Conservation (phyloP, 257 asterid genomes). For the Capsicum rhomboideum region DNA sequence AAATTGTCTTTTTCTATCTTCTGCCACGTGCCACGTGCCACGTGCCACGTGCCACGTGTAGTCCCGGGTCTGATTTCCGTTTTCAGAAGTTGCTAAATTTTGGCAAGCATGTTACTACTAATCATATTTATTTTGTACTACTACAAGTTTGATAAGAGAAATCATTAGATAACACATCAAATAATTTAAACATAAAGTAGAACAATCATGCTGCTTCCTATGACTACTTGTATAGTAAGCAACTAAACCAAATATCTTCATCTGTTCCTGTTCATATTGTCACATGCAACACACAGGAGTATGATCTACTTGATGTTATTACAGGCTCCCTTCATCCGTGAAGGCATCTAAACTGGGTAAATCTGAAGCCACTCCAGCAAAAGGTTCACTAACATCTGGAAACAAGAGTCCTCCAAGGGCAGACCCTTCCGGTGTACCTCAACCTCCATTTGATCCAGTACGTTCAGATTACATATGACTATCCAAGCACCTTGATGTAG, state of each 20-base stretch:
- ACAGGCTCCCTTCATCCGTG: constrained; percentile 56
- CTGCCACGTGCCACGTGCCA: neutral
- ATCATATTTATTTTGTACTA: neutral
- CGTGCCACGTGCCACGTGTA: neutral
- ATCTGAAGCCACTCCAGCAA: constrained; percentile 64
- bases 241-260: neutral
- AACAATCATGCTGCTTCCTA: neutral
- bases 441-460: constrained; percentile 53
- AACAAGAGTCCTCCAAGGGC: constrained; percentile 31
- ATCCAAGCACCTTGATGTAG: neutral
- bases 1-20: neutral
- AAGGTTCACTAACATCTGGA: constrained; percentile 46
- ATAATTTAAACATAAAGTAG: neutral
- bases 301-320: constrained; percentile 7
- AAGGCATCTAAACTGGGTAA: constrained; percentile 47
- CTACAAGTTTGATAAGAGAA: neutral
- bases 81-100: neutral
- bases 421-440: constrained; percentile 39
- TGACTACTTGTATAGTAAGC: neutral
- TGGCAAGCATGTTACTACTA: neutral
- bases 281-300: neutral
- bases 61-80: neutral
- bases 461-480: constrained; percentile 3
- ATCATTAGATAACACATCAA: neutral
- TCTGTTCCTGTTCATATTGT: neutral